phyloP scores from a whole-genome alignment of 2,329 filamentous ascomycete genomes.

The Penicillium decumbens region DNA sequence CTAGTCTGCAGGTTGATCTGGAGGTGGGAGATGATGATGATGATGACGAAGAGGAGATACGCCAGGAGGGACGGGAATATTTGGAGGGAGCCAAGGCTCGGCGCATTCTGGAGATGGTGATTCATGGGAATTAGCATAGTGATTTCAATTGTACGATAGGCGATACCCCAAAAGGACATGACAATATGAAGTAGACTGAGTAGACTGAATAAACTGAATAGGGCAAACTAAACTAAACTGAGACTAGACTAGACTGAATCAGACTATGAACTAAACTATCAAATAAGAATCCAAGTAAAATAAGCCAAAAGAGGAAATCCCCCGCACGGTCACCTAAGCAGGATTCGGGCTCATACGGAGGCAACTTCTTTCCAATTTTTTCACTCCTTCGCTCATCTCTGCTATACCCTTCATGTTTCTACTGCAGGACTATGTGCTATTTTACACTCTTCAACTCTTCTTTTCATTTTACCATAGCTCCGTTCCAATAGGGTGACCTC shows the following conservation, averaged over 20 bases:
- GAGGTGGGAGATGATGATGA: slow-evolving; percentile 40
- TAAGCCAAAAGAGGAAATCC: background rate
- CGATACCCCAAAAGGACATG: background rate
- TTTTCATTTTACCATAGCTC: slow-evolving; percentile 16
- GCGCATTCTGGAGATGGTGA: slow-evolving; percentile 35
- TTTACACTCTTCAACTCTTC: slow-evolving; percentile 8
- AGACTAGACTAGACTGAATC: no score
- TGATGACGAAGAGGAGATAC: slow-evolving; percentile 30
- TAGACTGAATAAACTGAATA: no score
- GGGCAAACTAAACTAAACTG: no score
- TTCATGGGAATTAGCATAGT: slow-evolving; percentile 7
- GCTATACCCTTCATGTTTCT: slow-evolving; percentile 11
- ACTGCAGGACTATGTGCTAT: slow-evolving; percentile 16
- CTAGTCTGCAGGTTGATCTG: slow-evolving; percentile 65
- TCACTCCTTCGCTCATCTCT: slow-evolving; percentile 10
- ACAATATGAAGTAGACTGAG: background rate
- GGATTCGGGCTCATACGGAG: background rate
- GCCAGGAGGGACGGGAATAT: slow-evolving; percentile 40
- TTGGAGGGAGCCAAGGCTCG: slow-evolving; percentile 39
- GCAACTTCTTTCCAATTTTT: background rate
- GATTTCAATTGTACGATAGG: background rate
- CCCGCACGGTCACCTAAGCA: background rate
- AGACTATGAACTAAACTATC: no score
- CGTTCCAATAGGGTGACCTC: slow-evolving; percentile 19
- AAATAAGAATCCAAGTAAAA: background rate